Evolutionary conservation across 2,329 filamentous ascomycete genomes (phyloP).

Genomic region (Endoconidiophora polonica): DNA sequence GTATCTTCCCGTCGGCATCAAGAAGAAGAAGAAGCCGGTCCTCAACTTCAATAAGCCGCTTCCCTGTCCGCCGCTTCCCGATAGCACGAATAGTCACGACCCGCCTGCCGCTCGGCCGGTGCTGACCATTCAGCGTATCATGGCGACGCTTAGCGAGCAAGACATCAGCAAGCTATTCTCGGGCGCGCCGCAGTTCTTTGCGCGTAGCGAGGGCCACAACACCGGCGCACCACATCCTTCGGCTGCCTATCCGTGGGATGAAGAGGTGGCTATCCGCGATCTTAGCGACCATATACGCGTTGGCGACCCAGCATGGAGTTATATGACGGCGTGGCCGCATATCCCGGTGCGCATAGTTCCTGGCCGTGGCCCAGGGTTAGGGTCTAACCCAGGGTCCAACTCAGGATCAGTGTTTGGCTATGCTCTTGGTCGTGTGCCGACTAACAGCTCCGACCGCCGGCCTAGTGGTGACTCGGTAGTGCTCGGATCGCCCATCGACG

Average conservation of each 20-base stretch:
- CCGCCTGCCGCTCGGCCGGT: conserved; percentile 25
- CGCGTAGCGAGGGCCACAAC: conserved; percentile 41
- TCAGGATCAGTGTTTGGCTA: neutral
- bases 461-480: conserved; percentile 6
- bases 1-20: neutral
- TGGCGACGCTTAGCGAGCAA: conserved; percentile 38
- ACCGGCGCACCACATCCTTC: conserved; percentile 43
- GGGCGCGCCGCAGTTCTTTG: conserved; percentile 57
- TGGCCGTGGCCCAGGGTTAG: too few species aligned
- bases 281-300: conserved; percentile 48
- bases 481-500: conserved; percentile 5
- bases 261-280: conserved; percentile 42
- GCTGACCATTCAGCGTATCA: conserved; percentile 39
- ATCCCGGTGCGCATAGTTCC: conserved; percentile 24
- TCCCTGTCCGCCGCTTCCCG: conserved; percentile 33
- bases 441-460: conserved; percentile 19
- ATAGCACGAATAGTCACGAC: conserved; percentile 21
- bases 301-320: conserved; percentile 45
- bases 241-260: conserved; percentile 52
- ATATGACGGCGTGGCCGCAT: conserved; percentile 45
- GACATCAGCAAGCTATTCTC: conserved; percentile 57
- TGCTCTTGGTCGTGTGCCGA: conserved; percentile 1
- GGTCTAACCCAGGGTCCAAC: neutral
- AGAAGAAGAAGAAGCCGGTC: neutral
- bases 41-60: conserved; percentile 39